A percentile compares a stretch with the other conserved stretches of the same genome.
Conservation (phyloP, 2,329 filamentous ascomycete species). For the Leptographium galeiforme region DNA sequence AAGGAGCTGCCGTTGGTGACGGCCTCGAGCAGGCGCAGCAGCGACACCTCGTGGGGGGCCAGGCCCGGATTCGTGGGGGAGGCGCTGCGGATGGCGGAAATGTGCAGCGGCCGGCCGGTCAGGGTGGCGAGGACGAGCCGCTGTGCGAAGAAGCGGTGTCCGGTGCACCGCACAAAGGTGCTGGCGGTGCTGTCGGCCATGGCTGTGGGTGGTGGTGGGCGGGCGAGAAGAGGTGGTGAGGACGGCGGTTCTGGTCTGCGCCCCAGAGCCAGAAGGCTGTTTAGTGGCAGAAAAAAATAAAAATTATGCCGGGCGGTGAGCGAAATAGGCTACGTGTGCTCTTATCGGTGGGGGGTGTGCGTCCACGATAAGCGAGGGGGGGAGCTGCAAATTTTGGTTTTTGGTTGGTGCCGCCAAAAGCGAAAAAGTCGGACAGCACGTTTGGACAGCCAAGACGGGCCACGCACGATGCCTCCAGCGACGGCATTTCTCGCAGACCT, state of each 20-base stretch:
- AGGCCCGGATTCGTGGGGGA: constrained; percentile 82
- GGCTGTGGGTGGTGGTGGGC: not conserved
- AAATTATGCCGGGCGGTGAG: constrained; percentile 2
- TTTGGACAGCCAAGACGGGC: not conserved
- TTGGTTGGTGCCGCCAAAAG: not conserved
- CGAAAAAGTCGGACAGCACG: not conserved
- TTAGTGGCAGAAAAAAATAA: not conserved
- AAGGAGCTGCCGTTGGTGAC: constrained; percentile 91
- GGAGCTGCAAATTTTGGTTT: not conserved
- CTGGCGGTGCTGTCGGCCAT: constrained; percentile 3
- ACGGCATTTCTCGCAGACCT: constrained; percentile 8
- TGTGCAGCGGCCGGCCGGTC: constrained; percentile 77
- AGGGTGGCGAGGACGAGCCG: constrained; percentile 83
- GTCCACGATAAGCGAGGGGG: not conserved
- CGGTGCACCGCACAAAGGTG: constrained; percentile 50
- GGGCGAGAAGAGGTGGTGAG: not conserved
- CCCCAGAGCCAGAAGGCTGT: not conserved
- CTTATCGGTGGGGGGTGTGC: not conserved
- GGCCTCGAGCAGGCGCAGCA: constrained; percentile 84
- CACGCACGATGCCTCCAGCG: constrained; percentile 6
- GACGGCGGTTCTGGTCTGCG: not conserved
- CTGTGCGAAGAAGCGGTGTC: constrained; percentile 69
- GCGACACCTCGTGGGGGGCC: constrained; percentile 84
- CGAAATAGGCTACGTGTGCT: not conserved
- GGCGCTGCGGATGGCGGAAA: constrained; percentile 82